phyloP scores from a whole-genome alignment of 1,284 basidiomycete genomes.

The Pterulicium gracile region DNA sequence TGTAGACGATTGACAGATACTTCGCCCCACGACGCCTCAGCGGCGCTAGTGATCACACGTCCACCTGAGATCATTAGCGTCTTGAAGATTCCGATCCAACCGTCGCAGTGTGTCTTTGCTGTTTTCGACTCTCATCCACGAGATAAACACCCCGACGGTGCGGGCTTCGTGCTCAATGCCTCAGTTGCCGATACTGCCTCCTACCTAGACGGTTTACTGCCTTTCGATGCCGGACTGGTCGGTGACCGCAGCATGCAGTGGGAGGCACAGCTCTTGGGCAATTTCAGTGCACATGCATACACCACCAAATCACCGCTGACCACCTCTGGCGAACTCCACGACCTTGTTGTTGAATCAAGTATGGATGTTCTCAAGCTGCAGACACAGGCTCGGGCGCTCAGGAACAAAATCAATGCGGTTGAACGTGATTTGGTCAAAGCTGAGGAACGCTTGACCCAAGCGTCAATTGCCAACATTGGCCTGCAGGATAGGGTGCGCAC shows the following conservation, averaged over 20 bases:
- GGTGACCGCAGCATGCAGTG: conserved; percentile 37
- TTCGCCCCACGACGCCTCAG: conserved; percentile 15
- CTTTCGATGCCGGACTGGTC: conserved; percentile 33
- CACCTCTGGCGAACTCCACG: conserved; percentile 16
- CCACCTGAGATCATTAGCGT: conserved; percentile 58
- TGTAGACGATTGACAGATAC: conserved; percentile 21
- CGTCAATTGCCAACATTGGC: too few relatives aligned
- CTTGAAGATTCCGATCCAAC: conserved; percentile 30
- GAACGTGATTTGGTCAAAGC: too few relatives aligned
- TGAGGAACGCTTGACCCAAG: too few relatives aligned
- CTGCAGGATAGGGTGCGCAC: too few relatives aligned
- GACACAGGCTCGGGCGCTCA: conserved; percentile 28
- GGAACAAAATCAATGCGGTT: too few relatives aligned
- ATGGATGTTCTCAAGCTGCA: conserved; percentile 30
- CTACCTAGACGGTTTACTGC: conserved; percentile 38
- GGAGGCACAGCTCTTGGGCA: conserved; percentile 49
- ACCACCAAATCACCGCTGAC: conserved; percentile 17
- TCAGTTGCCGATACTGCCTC: conserved; percentile 28
- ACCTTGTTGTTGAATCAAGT: conserved; percentile 35
- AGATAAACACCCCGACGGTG: conserved; percentile 42
- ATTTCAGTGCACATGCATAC: conserved; percentile 49
- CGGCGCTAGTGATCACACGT: conserved; percentile 48
- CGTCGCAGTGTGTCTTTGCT: conserved; percentile 30
- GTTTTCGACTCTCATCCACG: conserved; percentile 59
- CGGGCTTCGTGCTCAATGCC: conserved; percentile 40